Evolutionary conservation across 257 asterid species (phyloP).

Genomic region (Cruciata laevipes): DNA sequence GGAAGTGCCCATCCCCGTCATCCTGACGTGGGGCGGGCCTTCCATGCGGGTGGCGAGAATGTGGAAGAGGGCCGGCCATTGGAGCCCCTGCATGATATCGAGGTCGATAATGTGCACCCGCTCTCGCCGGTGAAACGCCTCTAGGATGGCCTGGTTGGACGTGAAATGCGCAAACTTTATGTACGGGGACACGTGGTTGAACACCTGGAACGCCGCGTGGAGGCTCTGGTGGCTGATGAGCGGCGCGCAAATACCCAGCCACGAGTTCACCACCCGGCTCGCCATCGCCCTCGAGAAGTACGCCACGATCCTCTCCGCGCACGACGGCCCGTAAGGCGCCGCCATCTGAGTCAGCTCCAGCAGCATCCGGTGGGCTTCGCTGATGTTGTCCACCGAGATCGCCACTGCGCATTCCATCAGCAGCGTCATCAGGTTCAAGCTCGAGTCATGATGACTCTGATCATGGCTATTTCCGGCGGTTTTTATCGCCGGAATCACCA

Average conservation of each 20-base stretch:
- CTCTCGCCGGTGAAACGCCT: slow-evolving; percentile 42
- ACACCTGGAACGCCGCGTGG: slow-evolving; percentile 54
- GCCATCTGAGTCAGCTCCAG: slow-evolving; percentile 62
- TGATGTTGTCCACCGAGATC: slow-evolving; percentile 58
- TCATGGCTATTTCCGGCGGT: slow-evolving; percentile 10
- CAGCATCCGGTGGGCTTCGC: slow-evolving; percentile 65
- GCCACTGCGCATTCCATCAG: slow-evolving; percentile 75
- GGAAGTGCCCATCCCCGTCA: slow-evolving; percentile 67
- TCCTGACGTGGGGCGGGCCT: slow-evolving; percentile 61
- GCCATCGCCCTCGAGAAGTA: slow-evolving; percentile 71
- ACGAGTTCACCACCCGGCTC: slow-evolving; percentile 64
- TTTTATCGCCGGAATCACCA: slow-evolving; percentile 1
- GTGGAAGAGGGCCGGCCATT: slow-evolving; percentile 82
- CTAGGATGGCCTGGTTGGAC: slow-evolving; percentile 72
- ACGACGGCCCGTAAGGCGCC: slow-evolving; percentile 45
- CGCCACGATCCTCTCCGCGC: slow-evolving; percentile 66
- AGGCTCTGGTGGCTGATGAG: slow-evolving; percentile 30
- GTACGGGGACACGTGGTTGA: slow-evolving; percentile 58
- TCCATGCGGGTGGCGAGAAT: slow-evolving; percentile 59
- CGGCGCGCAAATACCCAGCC: slow-evolving; percentile 62
- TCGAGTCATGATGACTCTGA: slow-evolving; percentile 20
- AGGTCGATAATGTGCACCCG: slow-evolving; percentile 64
- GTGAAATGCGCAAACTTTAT: slow-evolving; percentile 71
- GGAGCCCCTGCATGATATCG: slow-evolving; percentile 77
- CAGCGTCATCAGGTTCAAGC: slow-evolving; percentile 38